phyloP scores from a whole-genome alignment of 31 red algal species.

The Endocladia muricata region DNA sequence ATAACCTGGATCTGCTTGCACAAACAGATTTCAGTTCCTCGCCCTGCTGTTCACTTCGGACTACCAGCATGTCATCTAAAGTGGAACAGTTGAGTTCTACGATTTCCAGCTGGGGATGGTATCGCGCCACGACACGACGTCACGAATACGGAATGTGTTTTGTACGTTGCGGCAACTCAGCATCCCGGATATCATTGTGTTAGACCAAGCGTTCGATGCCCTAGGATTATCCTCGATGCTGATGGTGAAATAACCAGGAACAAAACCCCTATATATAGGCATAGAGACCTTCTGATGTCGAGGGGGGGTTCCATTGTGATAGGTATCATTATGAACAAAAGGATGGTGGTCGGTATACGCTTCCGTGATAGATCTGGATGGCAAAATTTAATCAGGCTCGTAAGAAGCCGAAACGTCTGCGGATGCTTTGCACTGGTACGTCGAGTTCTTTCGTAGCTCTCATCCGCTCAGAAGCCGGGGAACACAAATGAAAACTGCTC shows the following conservation, averaged over 20 bases:
- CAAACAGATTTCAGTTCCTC: neutral
- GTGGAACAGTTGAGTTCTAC: neutral
- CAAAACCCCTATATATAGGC: neutral
- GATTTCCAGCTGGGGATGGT: neutral
- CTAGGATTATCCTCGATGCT: neutral
- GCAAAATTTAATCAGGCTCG: neutral
- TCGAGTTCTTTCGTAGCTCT: neutral
- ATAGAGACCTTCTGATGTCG: neutral
- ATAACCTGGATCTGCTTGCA: neutral
- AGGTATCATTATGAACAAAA: conserved; percentile 2
- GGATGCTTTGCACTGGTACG: conserved; percentile 1
- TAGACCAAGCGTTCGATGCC: conserved; percentile 4
- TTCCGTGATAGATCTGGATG: neutral
- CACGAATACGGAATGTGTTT: neutral
- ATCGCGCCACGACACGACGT: neutral
- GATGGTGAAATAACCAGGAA: neutral
- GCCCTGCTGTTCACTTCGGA: neutral
- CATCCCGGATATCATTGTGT: neutral
- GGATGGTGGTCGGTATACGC: conserved; percentile 14
- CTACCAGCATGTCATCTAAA: neutral
- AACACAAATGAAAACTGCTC: neutral
- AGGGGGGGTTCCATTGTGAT: conserved; percentile 3
- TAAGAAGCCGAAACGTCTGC: neutral
- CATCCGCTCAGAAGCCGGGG: neutral
- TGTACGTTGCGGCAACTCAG: neutral